These are phyloP conservation scores for Cydonia oblonga DNA, from an alignment of 331 rosid genomes.

Conservation along the genomic window DNA sequence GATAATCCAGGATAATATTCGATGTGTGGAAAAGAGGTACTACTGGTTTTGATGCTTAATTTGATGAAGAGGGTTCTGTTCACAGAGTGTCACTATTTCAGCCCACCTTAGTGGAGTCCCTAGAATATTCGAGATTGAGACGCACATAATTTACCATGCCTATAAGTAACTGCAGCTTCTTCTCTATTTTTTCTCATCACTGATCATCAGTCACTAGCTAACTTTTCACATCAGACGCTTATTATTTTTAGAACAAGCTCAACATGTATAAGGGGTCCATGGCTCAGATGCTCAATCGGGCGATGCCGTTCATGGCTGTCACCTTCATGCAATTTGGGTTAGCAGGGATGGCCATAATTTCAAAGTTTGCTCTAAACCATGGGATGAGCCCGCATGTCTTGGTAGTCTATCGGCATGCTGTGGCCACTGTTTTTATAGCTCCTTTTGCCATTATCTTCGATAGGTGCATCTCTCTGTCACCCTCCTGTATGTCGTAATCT, in stretches of 20 bases:
- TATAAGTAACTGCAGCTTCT: not conserved
- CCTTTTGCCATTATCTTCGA: slow-evolving; percentile 43
- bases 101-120: slow-evolving; percentile 5
- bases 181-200: not conserved
- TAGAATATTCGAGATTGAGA: not conserved
- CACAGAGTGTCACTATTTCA: not conserved
- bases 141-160: not conserved
- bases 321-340: slow-evolving; percentile 27
- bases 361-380: slow-evolving; percentile 28
- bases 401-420: slow-evolving; percentile 26
- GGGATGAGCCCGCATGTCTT: slow-evolving; percentile 47
- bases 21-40: not conserved
- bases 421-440: slow-evolving; percentile 30
- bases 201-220: not conserved
- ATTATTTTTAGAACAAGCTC: not conserved
- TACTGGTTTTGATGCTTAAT: not conserved
- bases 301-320: slow-evolving; percentile 28
- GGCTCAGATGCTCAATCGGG: slow-evolving; percentile 1
- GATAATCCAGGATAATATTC: not conserved
- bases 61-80: not conserved
- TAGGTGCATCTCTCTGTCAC: slow-evolving; percentile 14
- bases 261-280: not conserved
- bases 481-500: not conserved
- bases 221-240: not conserved
- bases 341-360: slow-evolving; percentile 37